A percentile compares a stretch with the other conserved stretches of the same genome.
phyloP scores from a whole-genome alignment of 2,329 filamentous ascomycete genomes.

The Pezicula radicicola region DNA sequence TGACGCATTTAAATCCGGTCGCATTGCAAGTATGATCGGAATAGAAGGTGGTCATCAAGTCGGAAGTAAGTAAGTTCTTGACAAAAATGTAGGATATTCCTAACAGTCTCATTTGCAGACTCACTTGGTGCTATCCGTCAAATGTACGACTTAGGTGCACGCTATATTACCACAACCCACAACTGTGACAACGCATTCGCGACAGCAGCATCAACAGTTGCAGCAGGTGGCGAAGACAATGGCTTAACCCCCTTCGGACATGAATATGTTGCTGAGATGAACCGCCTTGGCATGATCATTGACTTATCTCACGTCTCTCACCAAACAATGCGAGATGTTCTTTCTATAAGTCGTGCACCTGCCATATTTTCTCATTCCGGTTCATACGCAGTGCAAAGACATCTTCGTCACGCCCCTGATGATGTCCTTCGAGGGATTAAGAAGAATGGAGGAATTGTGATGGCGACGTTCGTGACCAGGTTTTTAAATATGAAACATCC shows the following conservation, averaged over 20 bases:
- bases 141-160: conserved; percentile 58
- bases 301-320: conserved; percentile 62
- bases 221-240: conserved; percentile 18
- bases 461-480: conserved; percentile 33
- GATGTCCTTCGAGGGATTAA: conserved; percentile 58
- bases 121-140: conserved; percentile 54
- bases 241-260: conserved; percentile 55
- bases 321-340: conserved; percentile 61
- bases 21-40: conserved; percentile 53
- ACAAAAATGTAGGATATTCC: background rate
- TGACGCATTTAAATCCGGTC: conserved; percentile 32
- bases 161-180: conserved; percentile 66
- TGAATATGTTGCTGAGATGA: conserved; percentile 61
- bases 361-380: conserved; percentile 66
- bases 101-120: conserved; percentile 31
- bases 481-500: conserved; percentile 37
- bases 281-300: conserved; percentile 65
- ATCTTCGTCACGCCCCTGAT: conserved; percentile 64
- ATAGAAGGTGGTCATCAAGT: conserved; percentile 58
- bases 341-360: conserved; percentile 48
- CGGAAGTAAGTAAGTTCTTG: conserved; percentile 4
- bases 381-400: conserved; percentile 54
- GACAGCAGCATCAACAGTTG: conserved; percentile 13
- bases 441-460: conserved; percentile 54
- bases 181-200: conserved; percentile 68